A percentile compares a stretch with the other conserved stretches of the same genome.
Conservation (phyloP, 768 basidiomycete species). For the Panus rudis region DNA sequence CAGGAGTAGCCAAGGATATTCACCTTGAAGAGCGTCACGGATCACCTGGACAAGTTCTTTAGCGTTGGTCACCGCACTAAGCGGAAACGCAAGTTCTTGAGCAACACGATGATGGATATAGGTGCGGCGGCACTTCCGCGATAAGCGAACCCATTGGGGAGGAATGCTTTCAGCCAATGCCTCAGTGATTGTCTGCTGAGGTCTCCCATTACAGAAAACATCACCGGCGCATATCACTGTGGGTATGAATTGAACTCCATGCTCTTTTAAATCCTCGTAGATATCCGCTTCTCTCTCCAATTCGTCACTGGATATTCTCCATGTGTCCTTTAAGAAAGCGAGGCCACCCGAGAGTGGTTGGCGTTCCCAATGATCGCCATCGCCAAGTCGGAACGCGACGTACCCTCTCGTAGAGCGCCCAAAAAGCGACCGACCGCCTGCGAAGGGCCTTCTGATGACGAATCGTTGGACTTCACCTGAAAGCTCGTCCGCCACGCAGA, state of each 20-base stretch:
- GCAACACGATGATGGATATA: constrained; percentile 5
- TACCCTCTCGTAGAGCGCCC: constrained; percentile 4
- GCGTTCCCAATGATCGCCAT: too few relatives aligned
- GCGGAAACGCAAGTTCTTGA: constrained; percentile 6
- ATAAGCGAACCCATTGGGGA: not conserved
- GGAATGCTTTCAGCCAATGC: not conserved
- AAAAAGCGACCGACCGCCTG: not conserved
- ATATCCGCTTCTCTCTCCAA: not conserved
- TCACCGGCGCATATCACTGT: not conserved
- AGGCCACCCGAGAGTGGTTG: too few relatives aligned
- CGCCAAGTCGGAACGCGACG: not conserved
- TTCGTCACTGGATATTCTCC: not conserved
- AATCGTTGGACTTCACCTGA: too few relatives aligned
- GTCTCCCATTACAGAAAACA: not conserved
- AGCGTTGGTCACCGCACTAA: not conserved
- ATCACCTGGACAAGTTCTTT: constrained; percentile 3
- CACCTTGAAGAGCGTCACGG: constrained; percentile 3
- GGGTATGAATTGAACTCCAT: not conserved
- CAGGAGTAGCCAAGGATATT: not conserved
- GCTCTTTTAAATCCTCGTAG: not conserved
- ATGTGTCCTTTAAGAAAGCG: constrained; percentile 7
- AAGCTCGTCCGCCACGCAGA: too few relatives aligned
- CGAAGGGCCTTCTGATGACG: too few relatives aligned
- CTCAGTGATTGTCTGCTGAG: not conserved
- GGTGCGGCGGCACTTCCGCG: not conserved